Conservation (phyloP, 495 filamentous ascomycete species). For the Bathelium albidoporum region DNA sequence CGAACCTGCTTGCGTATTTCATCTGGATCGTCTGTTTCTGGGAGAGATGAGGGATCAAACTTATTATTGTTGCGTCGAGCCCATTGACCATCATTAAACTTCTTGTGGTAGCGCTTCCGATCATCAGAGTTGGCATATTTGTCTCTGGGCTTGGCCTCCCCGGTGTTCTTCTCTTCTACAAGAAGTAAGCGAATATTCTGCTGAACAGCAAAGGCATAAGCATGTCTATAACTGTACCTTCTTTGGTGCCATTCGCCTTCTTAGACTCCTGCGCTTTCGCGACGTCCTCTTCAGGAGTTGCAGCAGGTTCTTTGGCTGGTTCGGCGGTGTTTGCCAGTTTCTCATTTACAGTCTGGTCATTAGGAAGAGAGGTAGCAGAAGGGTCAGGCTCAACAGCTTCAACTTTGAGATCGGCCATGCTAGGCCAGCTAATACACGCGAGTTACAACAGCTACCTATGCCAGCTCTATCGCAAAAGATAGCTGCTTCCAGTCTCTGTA, state of each 20-base stretch:
- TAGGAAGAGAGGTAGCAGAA: conserved; percentile 10
- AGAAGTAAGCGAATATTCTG: not conserved
- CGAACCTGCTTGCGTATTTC: conserved; percentile 71
- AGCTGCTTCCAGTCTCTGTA: too few species aligned
- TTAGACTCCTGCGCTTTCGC: not conserved
- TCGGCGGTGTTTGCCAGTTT: not conserved
- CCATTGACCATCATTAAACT: conserved; percentile 14
- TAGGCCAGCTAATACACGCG: not conserved
- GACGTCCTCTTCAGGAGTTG: not conserved
- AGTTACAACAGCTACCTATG: too few species aligned
- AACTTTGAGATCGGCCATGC: conserved; percentile 4
- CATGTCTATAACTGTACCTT: not conserved
- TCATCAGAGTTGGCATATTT: not conserved
- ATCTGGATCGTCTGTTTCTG: conserved; percentile 59
- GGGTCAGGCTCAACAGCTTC: conserved; percentile 11
- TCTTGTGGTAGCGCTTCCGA: not conserved
- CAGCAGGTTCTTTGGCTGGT: not conserved
- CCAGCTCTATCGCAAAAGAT: too few species aligned
- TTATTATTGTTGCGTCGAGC: conserved; percentile 21
- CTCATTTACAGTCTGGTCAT: conserved; percentile 8
- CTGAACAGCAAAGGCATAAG: not conserved
- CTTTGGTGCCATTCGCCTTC: conserved; percentile 9
- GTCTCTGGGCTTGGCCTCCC: not conserved
- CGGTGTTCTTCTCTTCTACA: not conserved
- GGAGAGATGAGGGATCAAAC: conserved; percentile 43